Percentiles rank a stretch among this genome's conserved stretches.
These are phyloP conservation scores for Allomyces javanicus DNA, from an alignment of 192 early-diverging fungal species.

Conservation along the genomic window DNA sequence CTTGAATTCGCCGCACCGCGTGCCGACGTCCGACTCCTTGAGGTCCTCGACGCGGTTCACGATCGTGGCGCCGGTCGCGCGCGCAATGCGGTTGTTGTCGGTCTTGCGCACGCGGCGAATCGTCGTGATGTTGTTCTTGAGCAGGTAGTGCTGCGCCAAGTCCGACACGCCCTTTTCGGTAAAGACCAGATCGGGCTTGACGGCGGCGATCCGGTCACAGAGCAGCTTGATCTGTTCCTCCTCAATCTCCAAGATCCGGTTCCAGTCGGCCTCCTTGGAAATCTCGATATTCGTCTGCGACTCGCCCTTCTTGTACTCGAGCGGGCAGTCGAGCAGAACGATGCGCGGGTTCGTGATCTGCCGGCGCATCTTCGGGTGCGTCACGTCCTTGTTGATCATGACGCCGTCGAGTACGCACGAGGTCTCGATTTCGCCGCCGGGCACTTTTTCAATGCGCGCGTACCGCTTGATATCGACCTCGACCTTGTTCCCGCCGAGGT, in stretches of 20 bases:
- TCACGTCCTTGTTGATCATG: slow-evolving; percentile 99
- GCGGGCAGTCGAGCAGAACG: slow-evolving; percentile 88
- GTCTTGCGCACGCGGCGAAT: slow-evolving; percentile 95
- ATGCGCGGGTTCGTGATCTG: slow-evolving; percentile 90
- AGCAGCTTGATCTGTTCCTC: slow-evolving; percentile 96
- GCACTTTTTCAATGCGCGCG: slow-evolving; percentile 85
- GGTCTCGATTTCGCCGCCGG: slow-evolving; percentile 94
- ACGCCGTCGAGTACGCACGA: slow-evolving; percentile 87
- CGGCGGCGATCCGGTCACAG: slow-evolving; percentile 84
- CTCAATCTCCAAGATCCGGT: slow-evolving; percentile 88
- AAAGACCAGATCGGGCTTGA: slow-evolving; percentile 95
- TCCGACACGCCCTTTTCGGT: slow-evolving; percentile 99
- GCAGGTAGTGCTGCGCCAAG: slow-evolving; percentile 92
- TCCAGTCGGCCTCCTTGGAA: slow-evolving; percentile 90
- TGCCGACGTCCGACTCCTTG: slow-evolving; percentile 88
- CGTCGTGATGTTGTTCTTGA: slow-evolving; percentile 94
- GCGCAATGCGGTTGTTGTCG: slow-evolving; percentile 97
- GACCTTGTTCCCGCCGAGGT: slow-evolving; percentile 41
- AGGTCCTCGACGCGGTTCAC: slow-evolving; percentile 93
- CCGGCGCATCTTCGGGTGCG: slow-evolving; percentile 92
- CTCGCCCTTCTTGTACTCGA: slow-evolving; percentile 99
- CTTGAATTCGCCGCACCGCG: slow-evolving; percentile 77
- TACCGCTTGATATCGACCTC: slow-evolving; percentile 98
- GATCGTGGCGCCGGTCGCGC: slow-evolving; percentile 90
- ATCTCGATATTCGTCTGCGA: slow-evolving; percentile 98